phyloP scores from a whole-genome alignment of 768 basidiomycete species.

The Tephrocybe sp. region DNA sequence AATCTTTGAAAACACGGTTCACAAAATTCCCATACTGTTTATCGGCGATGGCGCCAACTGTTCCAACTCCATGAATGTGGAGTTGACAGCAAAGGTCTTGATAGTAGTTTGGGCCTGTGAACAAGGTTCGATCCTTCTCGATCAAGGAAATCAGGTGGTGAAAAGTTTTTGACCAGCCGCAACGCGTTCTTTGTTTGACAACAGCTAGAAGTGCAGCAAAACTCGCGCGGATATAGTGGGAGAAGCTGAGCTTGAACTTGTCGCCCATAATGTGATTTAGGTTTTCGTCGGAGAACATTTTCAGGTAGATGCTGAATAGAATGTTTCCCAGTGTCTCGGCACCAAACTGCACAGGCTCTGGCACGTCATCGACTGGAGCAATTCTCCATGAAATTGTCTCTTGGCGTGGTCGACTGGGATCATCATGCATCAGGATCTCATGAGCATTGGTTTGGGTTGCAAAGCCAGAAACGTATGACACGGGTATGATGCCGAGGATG shows the following conservation, averaged over 20 bases:
- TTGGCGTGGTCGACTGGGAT: neutral
- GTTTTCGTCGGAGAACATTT: slow-evolving; percentile 46
- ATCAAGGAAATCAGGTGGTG: slow-evolving; percentile 27
- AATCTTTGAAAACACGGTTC: slow-evolving; percentile 24
- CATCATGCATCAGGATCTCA: slow-evolving; percentile 26
- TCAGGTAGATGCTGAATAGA: slow-evolving; percentile 41
- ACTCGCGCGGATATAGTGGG: slow-evolving; percentile 49
- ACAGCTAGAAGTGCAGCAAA: slow-evolving; percentile 46
- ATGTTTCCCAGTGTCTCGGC: slow-evolving; percentile 32
- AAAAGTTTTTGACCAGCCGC: slow-evolving; percentile 46
- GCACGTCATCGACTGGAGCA: neutral
- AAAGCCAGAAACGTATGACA: slow-evolving; percentile 40
- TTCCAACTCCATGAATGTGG: slow-evolving; percentile 38
- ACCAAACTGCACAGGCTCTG: slow-evolving; percentile 6
- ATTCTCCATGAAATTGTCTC: slow-evolving; percentile 8
- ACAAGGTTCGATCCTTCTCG: slow-evolving; percentile 18
- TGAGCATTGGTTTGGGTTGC: slow-evolving; percentile 39
- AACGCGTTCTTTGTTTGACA: slow-evolving; percentile 33
- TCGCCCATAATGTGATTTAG: neutral
- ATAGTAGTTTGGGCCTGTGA: slow-evolving; percentile 29
- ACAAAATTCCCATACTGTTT: neutral
- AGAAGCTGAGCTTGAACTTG: slow-evolving; percentile 15
- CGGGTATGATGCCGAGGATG: slow-evolving; percentile 41
- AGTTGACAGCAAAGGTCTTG: slow-evolving; percentile 50
- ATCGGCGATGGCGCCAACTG: slow-evolving; percentile 21